phyloP scores from a whole-genome alignment of 73 alveolate species.

The Durusdinium trenchii region DNA sequence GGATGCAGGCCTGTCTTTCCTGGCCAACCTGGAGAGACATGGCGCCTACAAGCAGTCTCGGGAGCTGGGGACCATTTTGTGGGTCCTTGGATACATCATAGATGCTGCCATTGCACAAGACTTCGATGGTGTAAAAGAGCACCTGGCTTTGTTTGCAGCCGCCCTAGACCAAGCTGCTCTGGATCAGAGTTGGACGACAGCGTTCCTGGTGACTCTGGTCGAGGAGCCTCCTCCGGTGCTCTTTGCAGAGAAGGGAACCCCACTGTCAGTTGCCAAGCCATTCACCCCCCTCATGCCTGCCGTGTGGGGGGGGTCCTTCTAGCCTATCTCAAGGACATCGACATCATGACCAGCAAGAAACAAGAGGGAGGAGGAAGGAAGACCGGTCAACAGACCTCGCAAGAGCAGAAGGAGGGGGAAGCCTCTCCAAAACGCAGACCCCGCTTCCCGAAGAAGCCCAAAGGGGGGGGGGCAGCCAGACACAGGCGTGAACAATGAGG shows the following conservation, averaged over 20 bases:
- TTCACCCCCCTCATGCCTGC: not conserved
- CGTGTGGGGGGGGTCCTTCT: not conserved
- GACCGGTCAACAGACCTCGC: no score
- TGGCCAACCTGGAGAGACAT: not conserved
- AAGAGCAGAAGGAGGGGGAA: not conserved
- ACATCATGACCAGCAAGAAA: not conserved
- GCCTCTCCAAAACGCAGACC: not conserved
- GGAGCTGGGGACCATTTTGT: not conserved
- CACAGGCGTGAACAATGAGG: no score
- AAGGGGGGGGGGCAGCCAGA: not conserved
- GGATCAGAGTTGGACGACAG: not conserved
- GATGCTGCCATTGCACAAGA: not conserved
- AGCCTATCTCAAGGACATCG: slow-evolving; percentile 1
- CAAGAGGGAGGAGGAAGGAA: not conserved
- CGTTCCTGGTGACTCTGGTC: not conserved
- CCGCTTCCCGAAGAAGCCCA: slow-evolving; percentile 20
- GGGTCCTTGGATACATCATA: not conserved
- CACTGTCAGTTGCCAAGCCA: not conserved
- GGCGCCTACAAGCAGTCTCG: not conserved
- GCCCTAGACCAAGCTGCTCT: not conserved
- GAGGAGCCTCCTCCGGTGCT: not conserved
- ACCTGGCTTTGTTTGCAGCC: not conserved
- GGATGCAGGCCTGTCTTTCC: not conserved
- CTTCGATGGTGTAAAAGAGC: not conserved
- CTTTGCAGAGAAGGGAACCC: not conserved